Conservation (phyloP, 129 eudicot genomes). For the Arctium minus region DNA sequence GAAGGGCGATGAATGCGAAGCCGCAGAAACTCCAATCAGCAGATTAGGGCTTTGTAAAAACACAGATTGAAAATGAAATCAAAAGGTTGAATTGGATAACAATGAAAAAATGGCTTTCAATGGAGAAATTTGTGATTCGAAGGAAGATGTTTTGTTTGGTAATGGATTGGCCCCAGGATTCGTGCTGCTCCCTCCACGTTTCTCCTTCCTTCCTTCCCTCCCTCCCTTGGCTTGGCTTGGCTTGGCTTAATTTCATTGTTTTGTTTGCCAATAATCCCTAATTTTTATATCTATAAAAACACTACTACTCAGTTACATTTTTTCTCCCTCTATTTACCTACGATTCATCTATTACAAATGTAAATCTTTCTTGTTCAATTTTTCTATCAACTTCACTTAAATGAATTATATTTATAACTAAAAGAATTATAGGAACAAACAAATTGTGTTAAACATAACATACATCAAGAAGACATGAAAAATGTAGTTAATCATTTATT, state of each 20-base stretch:
- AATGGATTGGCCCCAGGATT: conserved; percentile 25
- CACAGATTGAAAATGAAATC: neutral
- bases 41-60: conserved; percentile 16
- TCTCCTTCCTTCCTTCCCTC: neutral
- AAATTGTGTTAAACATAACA: too few relatives aligned
- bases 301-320: neutral
- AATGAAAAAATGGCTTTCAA: neutral
- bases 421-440: too few relatives aligned
- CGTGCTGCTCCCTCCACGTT: conserved; percentile 52
- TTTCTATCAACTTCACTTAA: too few relatives aligned
- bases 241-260: neutral
- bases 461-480: too few relatives aligned
- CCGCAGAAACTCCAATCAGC: conserved; percentile 1
- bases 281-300: neutral
- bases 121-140: too few relatives aligned
- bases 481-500: too few relatives aligned
- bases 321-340: neutral
- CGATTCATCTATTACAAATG: too few relatives aligned
- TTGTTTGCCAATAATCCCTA: neutral
- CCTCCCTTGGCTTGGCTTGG: neutral
- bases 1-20: neutral
- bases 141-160: neutral
- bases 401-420: too few relatives aligned
- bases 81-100: neutral
- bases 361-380: too few relatives aligned